These are phyloP conservation scores for Aspergillus sclerotiicarbonarius DNA, from an alignment of 495 filamentous ascomycete genomes.

Conservation along the genomic window DNA sequence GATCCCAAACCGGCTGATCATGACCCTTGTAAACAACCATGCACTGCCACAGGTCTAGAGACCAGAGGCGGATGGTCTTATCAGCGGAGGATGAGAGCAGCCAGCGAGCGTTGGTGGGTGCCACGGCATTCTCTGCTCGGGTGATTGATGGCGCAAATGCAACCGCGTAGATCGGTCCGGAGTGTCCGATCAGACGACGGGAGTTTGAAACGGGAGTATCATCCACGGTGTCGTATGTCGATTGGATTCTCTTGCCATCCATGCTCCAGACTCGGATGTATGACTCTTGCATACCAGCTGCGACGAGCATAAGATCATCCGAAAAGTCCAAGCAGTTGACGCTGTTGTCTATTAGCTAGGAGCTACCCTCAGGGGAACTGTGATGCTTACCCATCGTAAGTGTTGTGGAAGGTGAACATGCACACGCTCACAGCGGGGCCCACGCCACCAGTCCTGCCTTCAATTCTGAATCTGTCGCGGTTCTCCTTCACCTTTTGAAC, in stretches of 20 bases:
- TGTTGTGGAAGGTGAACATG: conserved; percentile 99
- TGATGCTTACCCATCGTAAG: conserved; percentile 69
- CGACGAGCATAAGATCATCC: conserved; percentile 78
- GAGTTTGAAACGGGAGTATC: conserved; percentile 50
- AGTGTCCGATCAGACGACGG: conserved; percentile 87
- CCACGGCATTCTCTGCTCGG: conserved; percentile 44
- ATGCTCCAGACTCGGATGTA: conserved; percentile 93
- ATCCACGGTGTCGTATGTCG: conserved; percentile 43
- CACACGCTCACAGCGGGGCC: conserved; percentile 78
- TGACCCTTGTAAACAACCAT: conserved; percentile 92
- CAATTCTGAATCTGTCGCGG: conserved; percentile 82
- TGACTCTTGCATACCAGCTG: conserved; percentile 84
- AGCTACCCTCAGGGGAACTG: background rate
- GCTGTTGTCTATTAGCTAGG: conserved; percentile 46
- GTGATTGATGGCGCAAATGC: conserved; percentile 79
- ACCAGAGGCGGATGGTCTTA: conserved; percentile 87
- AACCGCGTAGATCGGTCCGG: conserved; percentile 83
- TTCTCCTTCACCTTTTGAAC: conserved; percentile 93
- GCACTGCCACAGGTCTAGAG: conserved; percentile 81
- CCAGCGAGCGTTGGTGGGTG: conserved; percentile 64
- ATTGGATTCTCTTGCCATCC: conserved; percentile 65
- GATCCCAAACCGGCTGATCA: conserved; percentile 81
- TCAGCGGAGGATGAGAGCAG: conserved; percentile 87
- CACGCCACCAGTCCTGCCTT: conserved; percentile 73
- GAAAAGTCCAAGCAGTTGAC: conserved; percentile 92